Evolutionary conservation across 352 stramenopile genomes (phyloP).

Genomic region (Pythium utonaiense): DNA sequence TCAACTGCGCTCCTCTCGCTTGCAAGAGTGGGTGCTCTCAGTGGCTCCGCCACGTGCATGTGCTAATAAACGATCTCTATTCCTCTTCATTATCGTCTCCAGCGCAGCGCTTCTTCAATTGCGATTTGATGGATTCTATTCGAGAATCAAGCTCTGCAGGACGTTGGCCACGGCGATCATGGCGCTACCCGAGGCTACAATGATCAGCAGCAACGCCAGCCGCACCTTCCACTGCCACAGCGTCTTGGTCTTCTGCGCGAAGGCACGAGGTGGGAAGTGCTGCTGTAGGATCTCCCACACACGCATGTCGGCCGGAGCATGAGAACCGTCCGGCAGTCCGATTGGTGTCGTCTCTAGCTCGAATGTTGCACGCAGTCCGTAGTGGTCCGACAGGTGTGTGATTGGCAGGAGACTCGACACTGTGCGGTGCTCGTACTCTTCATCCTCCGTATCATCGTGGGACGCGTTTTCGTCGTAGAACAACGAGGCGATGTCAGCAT

Average conservation of each 20-base stretch:
- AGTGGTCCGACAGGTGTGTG: conserved; percentile 82
- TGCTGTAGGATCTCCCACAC: conserved; percentile 63
- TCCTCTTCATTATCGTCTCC: conserved; percentile 13
- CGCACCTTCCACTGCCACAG: conserved; percentile 72
- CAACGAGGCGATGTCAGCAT: conserved; percentile 43
- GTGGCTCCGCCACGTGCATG: conserved; percentile 10
- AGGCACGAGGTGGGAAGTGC: conserved; percentile 60
- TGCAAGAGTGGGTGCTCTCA: neutral
- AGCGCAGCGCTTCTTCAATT: neutral
- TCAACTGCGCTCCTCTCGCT: neutral
- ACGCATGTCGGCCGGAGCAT: conserved; percentile 24
- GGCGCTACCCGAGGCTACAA: conserved; percentile 20
- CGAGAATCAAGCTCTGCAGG: neutral
- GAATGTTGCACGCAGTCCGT: conserved; percentile 56
- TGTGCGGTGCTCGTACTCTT: conserved; percentile 12
- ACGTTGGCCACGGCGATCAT: conserved; percentile 10
- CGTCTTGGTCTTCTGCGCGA: conserved; percentile 45
- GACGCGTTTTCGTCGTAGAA: conserved; percentile 21
- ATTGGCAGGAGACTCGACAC: conserved; percentile 38
- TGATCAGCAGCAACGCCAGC: conserved; percentile 39
- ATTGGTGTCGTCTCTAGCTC: conserved; percentile 40
- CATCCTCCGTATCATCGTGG: conserved; percentile 12
- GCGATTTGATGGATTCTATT: neutral
- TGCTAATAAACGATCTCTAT: conserved; percentile 15
- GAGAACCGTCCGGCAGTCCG: conserved; percentile 38